phyloP scores from a whole-genome alignment of 805 yeast genomes.

The Scheffersomyces coipomensis region DNA sequence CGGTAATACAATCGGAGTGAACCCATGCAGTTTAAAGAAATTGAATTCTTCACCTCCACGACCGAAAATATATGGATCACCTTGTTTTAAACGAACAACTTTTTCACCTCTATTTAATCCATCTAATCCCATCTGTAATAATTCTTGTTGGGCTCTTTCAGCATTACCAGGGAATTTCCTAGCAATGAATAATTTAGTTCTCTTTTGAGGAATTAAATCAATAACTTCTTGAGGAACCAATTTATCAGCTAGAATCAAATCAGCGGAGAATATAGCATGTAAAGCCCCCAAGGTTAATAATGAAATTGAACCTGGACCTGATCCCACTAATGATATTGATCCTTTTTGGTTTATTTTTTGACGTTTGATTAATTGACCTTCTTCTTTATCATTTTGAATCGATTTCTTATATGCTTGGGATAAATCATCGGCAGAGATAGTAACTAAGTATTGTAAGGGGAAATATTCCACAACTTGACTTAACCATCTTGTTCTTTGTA shows the following conservation, averaged over 20 bases:
- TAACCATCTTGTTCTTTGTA: constrained; percentile 76
- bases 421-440: constrained; percentile 58
- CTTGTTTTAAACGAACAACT: constrained; percentile 90
- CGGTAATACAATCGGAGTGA: constrained; percentile 70
- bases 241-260: constrained; percentile 84
- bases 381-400: constrained; percentile 10
- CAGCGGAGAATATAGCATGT: constrained; percentile 77
- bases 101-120: constrained; percentile 64
- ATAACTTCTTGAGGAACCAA: constrained; percentile 87
- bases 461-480: constrained; percentile 89
- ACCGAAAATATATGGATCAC: constrained; percentile 95
- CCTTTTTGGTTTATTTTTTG: constrained; percentile 34
- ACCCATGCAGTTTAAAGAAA: constrained; percentile 69
- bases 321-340: constrained; percentile 77
- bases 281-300: constrained; percentile 84
- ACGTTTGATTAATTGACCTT: constrained; percentile 8
- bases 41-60: constrained; percentile 92
- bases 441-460: constrained; percentile 67
- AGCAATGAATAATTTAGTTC: constrained; percentile 79
- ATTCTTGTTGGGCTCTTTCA: constrained; percentile 85
- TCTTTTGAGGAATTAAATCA: constrained; percentile 69
- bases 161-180: constrained; percentile 97
- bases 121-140: constrained; percentile 68
- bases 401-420: constrained; percentile 44
- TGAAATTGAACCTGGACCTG: constrained; percentile 90